Percentiles rank a stretch among this genome's conserved stretches.
These are phyloP conservation scores for Auriculariales sp. DNA, from an alignment of 768 basidiomycete species.

Conservation along the genomic window DNA sequence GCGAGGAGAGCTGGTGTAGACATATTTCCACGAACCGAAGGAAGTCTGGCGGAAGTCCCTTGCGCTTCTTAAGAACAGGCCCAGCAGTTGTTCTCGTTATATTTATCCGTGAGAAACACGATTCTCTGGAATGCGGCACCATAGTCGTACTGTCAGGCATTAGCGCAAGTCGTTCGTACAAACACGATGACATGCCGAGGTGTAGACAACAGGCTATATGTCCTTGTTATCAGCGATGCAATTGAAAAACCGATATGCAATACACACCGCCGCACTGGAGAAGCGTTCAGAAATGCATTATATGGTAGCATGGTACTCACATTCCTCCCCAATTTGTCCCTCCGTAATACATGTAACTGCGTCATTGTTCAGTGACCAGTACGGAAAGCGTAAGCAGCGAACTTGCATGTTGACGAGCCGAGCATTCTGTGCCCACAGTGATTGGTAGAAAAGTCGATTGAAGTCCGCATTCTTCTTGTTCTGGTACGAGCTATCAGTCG, in stretches of 20 bases:
- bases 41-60: slow-evolving; percentile 38
- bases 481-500: not conserved
- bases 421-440: slow-evolving; percentile 69
- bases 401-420: slow-evolving; percentile 74
- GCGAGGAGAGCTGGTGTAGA: not conserved
- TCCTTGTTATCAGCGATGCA: too few species aligned
- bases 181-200: too few species aligned
- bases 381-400: too few species aligned
- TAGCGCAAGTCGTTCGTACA: too few species aligned
- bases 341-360: not conserved
- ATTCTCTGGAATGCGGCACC: slow-evolving; percentile 39
- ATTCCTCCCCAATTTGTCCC: not conserved
- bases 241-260: too few species aligned
- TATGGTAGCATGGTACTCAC: too few species aligned
- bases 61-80: slow-evolving; percentile 45
- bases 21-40: slow-evolving; percentile 9
- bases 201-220: too few species aligned
- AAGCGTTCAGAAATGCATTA: too few species aligned
- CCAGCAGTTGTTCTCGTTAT: slow-evolving; percentile 5
- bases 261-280: too few species aligned
- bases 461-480: slow-evolving; percentile 49
- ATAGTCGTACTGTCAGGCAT: too few species aligned
- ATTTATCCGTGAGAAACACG: slow-evolving; percentile 43
- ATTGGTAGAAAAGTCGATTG: slow-evolving; percentile 63
- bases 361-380: too few species aligned